These are phyloP conservation scores for Aspergillus persii DNA, from an alignment of 2,329 filamentous ascomycete species.

Conservation along the genomic window DNA sequence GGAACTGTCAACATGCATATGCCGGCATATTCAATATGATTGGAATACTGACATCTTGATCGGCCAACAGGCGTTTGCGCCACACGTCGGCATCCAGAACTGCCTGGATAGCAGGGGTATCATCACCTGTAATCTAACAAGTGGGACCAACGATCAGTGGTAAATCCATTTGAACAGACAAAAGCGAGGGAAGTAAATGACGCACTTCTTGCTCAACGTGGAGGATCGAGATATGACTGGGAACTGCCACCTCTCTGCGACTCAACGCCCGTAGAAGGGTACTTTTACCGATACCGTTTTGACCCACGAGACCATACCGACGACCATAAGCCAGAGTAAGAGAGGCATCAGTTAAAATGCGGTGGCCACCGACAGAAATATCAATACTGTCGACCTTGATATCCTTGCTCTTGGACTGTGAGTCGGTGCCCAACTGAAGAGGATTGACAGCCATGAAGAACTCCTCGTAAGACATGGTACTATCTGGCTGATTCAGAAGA, in stretches of 20 bases:
- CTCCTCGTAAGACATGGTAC: constrained; percentile 91
- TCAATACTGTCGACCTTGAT: constrained; percentile 97
- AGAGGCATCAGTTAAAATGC: constrained; percentile 87
- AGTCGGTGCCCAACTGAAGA: constrained; percentile 73
- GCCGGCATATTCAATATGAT: background rate
- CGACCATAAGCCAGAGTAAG: constrained; percentile 88
- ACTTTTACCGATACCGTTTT: constrained; percentile 98
- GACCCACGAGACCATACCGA: constrained; percentile 94
- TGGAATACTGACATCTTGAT: constrained; percentile 68
- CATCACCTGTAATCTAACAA: constrained; percentile 80
- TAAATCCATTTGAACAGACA: background rate
- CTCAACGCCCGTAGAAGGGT: constrained; percentile 91
- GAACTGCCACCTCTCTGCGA: constrained; percentile 88
- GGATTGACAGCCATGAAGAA: constrained; percentile 99
- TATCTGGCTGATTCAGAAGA: constrained; percentile 77
- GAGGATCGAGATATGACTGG: constrained; percentile 96
- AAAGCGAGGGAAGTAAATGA: constrained; percentile 19
- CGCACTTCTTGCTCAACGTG: constrained; percentile 95
- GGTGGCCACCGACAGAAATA: constrained; percentile 81
- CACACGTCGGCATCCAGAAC: constrained; percentile 97
- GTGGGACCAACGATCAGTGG: constrained; percentile 5
- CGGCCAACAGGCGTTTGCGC: constrained; percentile 88
- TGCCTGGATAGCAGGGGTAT: constrained; percentile 90
- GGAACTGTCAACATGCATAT: background rate
- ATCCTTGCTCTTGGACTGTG: constrained; percentile 88